These are phyloP conservation scores for Entomophthora muscae DNA, from an alignment of 371 early-diverging fungal genomes.

Conservation along the genomic window DNA sequence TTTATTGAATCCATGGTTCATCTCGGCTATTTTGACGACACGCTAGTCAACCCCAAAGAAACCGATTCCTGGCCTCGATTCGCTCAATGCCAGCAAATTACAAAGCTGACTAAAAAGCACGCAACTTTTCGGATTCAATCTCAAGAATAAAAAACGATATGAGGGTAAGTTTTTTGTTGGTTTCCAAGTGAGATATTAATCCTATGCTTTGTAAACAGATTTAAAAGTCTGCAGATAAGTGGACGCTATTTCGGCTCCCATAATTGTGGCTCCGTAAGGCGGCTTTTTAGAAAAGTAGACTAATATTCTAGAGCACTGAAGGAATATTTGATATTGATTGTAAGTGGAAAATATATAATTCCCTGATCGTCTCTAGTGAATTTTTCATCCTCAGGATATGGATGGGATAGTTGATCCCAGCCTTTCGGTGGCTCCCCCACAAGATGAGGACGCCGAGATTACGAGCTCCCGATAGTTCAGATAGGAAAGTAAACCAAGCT, in stretches of 20 bases:
- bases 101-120: background rate
- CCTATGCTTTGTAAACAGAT: too few species aligned
- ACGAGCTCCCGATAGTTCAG: background rate
- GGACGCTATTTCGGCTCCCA: background rate
- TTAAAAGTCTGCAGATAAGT: conserved; percentile 1
- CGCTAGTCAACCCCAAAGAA: background rate
- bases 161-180: too few species aligned
- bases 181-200: too few species aligned
- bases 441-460: background rate
- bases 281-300: background rate
- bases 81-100: background rate
- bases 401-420: background rate
- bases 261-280: background rate
- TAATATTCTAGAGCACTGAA: background rate
- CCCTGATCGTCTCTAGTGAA: too few species aligned
- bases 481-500: background rate
- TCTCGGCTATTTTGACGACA: background rate
- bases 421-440: background rate
- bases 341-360: background rate
- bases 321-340: background rate
- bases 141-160: background rate
- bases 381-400: background rate
- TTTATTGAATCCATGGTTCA: background rate
- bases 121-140: background rate
- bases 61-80: background rate